These are phyloP conservation scores for Termitomyces sp. DNA, from an alignment of 768 basidiomycete genomes.

Conservation along the genomic window DNA sequence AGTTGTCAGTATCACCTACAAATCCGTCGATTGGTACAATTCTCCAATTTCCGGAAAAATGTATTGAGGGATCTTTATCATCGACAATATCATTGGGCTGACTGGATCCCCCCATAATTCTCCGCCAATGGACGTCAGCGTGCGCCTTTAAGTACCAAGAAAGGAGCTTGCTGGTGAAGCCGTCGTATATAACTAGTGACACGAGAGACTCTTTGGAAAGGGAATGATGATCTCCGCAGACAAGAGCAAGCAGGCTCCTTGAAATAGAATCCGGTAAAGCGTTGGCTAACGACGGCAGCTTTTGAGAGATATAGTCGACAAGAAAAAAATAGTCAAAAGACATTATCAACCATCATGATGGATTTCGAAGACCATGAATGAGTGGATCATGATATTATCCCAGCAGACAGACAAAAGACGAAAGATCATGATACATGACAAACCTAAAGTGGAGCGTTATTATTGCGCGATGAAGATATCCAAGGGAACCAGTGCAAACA, in stretches of 20 bases:
- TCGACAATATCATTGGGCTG: neutral
- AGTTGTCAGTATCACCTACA: neutral
- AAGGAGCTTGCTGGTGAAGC: neutral
- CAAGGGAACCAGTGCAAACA: neutral
- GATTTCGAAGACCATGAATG: neutral
- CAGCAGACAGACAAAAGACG: neutral
- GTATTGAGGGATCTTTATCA: neutral
- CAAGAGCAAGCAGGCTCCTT: neutral
- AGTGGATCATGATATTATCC: neutral
- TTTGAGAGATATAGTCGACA: neutral
- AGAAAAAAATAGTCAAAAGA: neutral
- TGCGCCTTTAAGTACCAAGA: neutral
- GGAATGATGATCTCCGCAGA: neutral
- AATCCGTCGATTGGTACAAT: neutral
- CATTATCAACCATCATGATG: neutral
- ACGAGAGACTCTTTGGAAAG: neutral
- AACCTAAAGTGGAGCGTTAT: neutral
- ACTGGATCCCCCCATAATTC: neutral
- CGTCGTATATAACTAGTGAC: neutral
- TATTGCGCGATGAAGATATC: neutral
- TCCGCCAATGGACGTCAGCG: neutral
- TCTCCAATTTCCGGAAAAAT: neutral
- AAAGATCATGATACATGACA: neutral
- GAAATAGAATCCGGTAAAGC: neutral
- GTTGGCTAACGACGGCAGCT: neutral